Evolutionary conservation across 2,329 filamentous ascomycete genomes (phyloP), one percentile per base, ranked within the genome.

Genomic region (Orbilia quercus): DNA sequence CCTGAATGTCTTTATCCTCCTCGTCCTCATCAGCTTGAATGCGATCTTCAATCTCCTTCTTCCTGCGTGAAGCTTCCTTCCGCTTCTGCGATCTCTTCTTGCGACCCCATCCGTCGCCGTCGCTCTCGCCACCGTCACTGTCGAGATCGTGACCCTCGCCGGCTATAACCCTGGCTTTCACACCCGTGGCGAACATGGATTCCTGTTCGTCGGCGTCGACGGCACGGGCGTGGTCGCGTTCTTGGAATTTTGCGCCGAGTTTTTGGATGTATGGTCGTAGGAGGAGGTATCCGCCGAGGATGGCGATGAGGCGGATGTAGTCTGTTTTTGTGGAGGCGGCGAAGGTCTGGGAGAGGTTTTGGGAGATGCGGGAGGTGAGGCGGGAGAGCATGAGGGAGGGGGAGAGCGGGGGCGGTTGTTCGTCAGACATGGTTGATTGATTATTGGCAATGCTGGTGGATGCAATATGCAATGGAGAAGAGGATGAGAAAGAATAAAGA

Each of bases 181-280:
- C 76, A 4, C 80, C 80, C 34, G 77, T 79, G 11, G 79, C 81
- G 12, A 79, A 79, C 22, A 82, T 82, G 58, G 79, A 81, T 7
- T 84, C 83, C 25, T 81, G 80, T 7, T 79, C 78, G 22, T 69
- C 63, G 2, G 62, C 76, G 40, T 82, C 80, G 5, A 81, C 76
- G 38, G 80, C 80, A 69, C 81, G 84, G 77, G 89, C 87, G 78
- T 90, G 83, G 79, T 89, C 84, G 78, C 84, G 84, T 79, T 88
- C 86, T 78, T 91, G 87, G 75, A 84, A 81, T 77, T 86, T 87
- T 72, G 84, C 86, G 77, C 87, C 88, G 38, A 87, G 81, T 78
- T 89, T 89, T 78, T 93, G 84, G 57, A 93, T 80, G 79, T 91
- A 92, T 0, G 91, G 91, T 0, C 91, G 88, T 22, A 92, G 78